A percentile compares a stretch with the other conserved stretches of the same genome.
phyloP scores from a whole-genome alignment of 805 yeast genomes.

The Gaillardinia entomophila region DNA sequence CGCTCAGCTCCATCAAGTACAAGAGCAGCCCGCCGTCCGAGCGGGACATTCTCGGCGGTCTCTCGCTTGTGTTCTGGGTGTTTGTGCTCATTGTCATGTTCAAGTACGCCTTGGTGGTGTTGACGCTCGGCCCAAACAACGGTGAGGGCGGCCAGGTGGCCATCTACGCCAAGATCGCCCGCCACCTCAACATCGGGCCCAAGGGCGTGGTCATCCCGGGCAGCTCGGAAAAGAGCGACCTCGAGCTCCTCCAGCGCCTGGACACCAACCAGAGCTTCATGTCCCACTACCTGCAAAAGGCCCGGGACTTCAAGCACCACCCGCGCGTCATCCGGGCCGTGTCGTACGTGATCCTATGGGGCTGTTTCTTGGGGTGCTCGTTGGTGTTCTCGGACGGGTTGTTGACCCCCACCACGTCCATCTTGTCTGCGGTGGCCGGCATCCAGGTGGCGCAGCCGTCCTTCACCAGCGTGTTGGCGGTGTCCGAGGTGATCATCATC shows the following conservation, averaged over 20 bases:
- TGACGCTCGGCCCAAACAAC: slow-evolving; percentile 47
- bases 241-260: slow-evolving; percentile 26
- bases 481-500: slow-evolving; percentile 44
- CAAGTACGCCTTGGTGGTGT: slow-evolving; percentile 47
- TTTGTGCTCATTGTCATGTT: slow-evolving; percentile 48
- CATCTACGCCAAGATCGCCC: slow-evolving; percentile 53
- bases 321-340: slow-evolving; percentile 22
- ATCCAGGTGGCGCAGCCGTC: slow-evolving; percentile 47
- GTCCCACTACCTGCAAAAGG: slow-evolving; percentile 8
- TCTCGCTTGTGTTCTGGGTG: slow-evolving; percentile 49
- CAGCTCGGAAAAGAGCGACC: slow-evolving; percentile 22
- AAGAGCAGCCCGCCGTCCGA: slow-evolving; percentile 23
- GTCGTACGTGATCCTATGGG: slow-evolving; percentile 25
- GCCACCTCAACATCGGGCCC: slow-evolving; percentile 42
- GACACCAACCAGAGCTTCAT: slow-evolving; percentile 28
- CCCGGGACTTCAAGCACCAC: slow-evolving; percentile 11
- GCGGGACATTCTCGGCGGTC: slow-evolving; percentile 43
- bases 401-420: slow-evolving; percentile 60
- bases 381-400: slow-evolving; percentile 56
- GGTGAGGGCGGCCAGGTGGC: slow-evolving; percentile 65
- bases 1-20: slow-evolving; percentile 29
- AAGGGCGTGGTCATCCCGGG: slow-evolving; percentile 41
- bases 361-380: slow-evolving; percentile 51
- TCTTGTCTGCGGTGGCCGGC: slow-evolving; percentile 52
- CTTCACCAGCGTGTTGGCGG: slow-evolving; percentile 39